Evolutionary conservation across 495 filamentous ascomycete species (phyloP).

Genomic region (Lophium mytilinum): DNA sequence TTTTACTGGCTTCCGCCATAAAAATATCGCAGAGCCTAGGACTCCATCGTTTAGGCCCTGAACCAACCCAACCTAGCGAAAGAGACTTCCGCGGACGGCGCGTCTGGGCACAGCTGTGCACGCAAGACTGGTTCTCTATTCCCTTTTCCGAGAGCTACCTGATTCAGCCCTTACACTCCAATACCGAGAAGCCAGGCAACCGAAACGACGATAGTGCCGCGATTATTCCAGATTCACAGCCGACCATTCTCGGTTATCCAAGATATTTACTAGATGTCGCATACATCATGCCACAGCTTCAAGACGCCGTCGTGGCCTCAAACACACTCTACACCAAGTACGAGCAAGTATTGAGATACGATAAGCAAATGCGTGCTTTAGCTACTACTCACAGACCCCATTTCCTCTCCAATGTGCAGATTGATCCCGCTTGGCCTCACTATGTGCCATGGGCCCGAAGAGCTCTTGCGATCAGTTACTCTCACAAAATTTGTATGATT

Average conservation of each 20-base stretch:
- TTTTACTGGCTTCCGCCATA: conserved; percentile 4
- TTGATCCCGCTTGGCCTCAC: not conserved
- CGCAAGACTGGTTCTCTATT: conserved; percentile 11
- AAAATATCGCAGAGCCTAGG: conserved; percentile 7
- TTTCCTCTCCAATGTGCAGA: conserved; percentile 2
- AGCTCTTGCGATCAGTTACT: conserved; percentile 4
- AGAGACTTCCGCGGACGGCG: conserved; percentile 2
- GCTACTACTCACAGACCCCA: not conserved
- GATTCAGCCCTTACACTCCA: not conserved
- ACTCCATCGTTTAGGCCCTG: conserved; percentile 3
- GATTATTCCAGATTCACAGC: not conserved
- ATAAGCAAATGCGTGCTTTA: conserved; percentile 3
- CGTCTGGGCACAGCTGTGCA: conserved; percentile 3
- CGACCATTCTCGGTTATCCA: conserved; percentile 2
- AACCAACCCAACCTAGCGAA: not conserved
- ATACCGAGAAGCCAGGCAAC: conserved; percentile 1
- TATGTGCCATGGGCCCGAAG: conserved; percentile 1
- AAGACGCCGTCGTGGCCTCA: conserved; percentile 1
- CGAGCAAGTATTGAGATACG: conserved; percentile 10
- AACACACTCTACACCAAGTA: conserved; percentile 9
- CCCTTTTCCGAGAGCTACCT: conserved; percentile 9
- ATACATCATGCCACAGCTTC: conserved; percentile 6
- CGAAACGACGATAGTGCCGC: conserved; percentile 4
- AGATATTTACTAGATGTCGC: conserved; percentile 7
- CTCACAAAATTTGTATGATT: not conserved